Base-by-base conservation (phyloP, 2,329 filamentous ascomycete species). In the Lizonia empirigonia region DNA sequence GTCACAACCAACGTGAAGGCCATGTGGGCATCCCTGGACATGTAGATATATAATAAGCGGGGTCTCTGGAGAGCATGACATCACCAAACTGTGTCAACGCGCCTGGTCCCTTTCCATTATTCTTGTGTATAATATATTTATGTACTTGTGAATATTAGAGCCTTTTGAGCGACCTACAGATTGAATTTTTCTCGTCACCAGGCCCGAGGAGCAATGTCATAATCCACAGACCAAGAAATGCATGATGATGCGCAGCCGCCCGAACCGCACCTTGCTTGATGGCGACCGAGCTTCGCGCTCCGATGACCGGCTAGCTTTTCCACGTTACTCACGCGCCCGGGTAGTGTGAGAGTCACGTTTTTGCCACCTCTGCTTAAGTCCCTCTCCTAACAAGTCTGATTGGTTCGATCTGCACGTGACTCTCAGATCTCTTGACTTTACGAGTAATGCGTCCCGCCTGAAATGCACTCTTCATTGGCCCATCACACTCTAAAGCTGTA, bases 21-120 rank as follows among this genome's bases (percentile, higher is more conserved):
- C 65, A 65, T 51, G 68, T 63, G 64, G 65, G 69, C 37, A 59
- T 70, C 24, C 59, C 60, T 23, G 66, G 64, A 29, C 67, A 71
- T 59, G 63, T 70, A 58, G 64, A 66, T 55, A 54, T 65, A 20
- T 55, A 55, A 44, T 63, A 51, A 62, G 50, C 34, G 55, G 45
- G 51, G 50, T 24, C 34, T 45, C 38, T 29, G 36, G 42, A 35
- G 38, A n/a, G 33, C 41, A 45, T 56, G 44, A 58, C 44, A 47
- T 58, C 47, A 52, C 40, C 45, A 40, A 46, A 20, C 30, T 23
- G 15, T 38, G n/a, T 18, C 37, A 41, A n/a, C 23, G 15, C 22
- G 23, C 22, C 49, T 52, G 27, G 37, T 1, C 42, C 33, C 7
- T 15, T 20, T 34, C 37, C 32, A 47, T 38, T 8, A 45, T 23